A percentile compares a stretch with the other conserved stretches of the same genome.
Conservation (phyloP, 257 asterid species). For the Penstemon davidsonii region DNA sequence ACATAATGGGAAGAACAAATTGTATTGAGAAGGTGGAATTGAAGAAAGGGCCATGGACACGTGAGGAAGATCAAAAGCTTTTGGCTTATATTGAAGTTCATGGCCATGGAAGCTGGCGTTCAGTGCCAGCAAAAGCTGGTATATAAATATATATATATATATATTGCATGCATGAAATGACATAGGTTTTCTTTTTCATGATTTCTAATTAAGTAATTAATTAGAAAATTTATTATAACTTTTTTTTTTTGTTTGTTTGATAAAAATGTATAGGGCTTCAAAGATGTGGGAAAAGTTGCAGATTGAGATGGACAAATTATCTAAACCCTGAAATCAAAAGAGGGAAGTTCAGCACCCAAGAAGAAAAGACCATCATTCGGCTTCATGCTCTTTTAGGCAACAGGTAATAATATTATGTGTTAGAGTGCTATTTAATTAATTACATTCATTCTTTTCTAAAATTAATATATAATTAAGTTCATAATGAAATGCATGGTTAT, state of each 20-base stretch:
- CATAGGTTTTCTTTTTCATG: neutral
- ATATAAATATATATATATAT: constrained; percentile 13
- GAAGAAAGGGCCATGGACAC: constrained; percentile 60
- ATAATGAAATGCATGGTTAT: too few relatives aligned
- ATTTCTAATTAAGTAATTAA: neutral
- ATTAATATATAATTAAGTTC: neutral
- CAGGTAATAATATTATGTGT: constrained; percentile 31
- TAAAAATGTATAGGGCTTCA: constrained; percentile 37
- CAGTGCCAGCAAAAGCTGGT: neutral
- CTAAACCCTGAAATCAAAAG: constrained; percentile 53
- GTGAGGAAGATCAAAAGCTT: constrained; percentile 45
- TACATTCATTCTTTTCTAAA: neutral
- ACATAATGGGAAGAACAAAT: constrained; percentile 39
- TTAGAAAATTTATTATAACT: too few relatives aligned
- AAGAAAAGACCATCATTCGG: constrained; percentile 56
- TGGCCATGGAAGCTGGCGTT: constrained; percentile 63
- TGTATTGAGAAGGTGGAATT: constrained; percentile 44
- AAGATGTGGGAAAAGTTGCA: constrained; percentile 64
- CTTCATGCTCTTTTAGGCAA: constrained; percentile 67
- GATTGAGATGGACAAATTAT: constrained; percentile 60
- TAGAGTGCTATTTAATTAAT: neutral
- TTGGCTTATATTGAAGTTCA: constrained; percentile 37
- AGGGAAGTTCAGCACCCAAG: constrained; percentile 55
- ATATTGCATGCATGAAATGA: neutral
- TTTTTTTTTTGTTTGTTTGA: neutral